Evolutionary conservation across 495 filamentous ascomycete species (phyloP).

Genomic region (Penicillium samsonianum): DNA sequence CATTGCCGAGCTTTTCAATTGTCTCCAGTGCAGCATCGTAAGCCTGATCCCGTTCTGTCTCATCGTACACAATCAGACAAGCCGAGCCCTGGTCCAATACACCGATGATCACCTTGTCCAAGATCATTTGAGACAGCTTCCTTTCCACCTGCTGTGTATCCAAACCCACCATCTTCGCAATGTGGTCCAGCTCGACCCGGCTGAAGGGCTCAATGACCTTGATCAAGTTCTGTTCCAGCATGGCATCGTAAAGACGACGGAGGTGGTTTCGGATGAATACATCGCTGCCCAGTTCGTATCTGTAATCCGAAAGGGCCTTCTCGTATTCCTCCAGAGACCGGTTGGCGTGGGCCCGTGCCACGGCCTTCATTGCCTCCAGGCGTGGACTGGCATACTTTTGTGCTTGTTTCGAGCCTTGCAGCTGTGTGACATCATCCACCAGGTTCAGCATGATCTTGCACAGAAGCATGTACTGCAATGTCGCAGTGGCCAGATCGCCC

Average conservation of each 20-base stretch:
- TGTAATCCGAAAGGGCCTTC: slow-evolving; percentile 81
- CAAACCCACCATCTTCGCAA: slow-evolving; percentile 94
- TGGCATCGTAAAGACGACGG: slow-evolving; percentile 91
- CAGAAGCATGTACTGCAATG: slow-evolving; percentile 98
- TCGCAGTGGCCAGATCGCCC: slow-evolving; percentile 77
- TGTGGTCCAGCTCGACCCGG: slow-evolving; percentile 92
- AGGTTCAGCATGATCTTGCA: slow-evolving; percentile 99
- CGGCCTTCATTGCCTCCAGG: slow-evolving; percentile 97
- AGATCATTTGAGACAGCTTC: slow-evolving; percentile 98
- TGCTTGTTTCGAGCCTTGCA: slow-evolving; percentile 93
- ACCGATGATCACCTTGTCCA: slow-evolving; percentile 97
- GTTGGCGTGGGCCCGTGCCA: slow-evolving; percentile 91
- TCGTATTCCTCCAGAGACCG: slow-evolving; percentile 96
- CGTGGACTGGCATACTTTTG: slow-evolving; percentile 92
- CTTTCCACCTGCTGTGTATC: slow-evolving; percentile 96
- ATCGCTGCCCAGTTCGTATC: slow-evolving; percentile 88
- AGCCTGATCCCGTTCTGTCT: slow-evolving; percentile 86
- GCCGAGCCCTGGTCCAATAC: slow-evolving; percentile 97
- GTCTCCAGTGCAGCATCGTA: slow-evolving; percentile 94
- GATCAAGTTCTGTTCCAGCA: slow-evolving; percentile 98
- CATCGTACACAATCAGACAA: slow-evolving; percentile 95
- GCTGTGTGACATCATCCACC: slow-evolving; percentile 88
- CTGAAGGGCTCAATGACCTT: slow-evolving; percentile 99
- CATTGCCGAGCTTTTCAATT: slow-evolving; percentile 95
- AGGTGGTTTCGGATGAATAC: slow-evolving; percentile 94